Percentiles rank a stretch among this genome's conserved stretches.
Conservation (phyloP, 1,284 basidiomycete genomes). For the Flammula alnicola region DNA sequence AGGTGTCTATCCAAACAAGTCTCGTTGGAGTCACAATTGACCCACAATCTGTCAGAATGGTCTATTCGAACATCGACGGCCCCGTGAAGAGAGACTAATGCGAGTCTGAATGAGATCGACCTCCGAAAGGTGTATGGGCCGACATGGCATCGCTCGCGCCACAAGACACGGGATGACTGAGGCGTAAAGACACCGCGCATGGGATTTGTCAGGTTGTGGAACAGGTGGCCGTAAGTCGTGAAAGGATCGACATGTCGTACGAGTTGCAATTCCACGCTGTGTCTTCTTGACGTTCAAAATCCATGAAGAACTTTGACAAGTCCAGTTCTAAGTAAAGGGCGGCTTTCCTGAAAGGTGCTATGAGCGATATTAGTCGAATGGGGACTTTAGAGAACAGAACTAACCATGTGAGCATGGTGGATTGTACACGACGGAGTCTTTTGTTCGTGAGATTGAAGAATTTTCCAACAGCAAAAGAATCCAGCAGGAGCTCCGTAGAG, state of each 20-base stretch:
- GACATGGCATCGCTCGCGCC: background rate
- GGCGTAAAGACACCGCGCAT: background rate
- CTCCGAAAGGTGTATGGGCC: no score
- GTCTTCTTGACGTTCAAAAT: background rate
- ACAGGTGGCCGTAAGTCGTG: background rate
- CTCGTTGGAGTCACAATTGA: no score
- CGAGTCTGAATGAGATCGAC: no score
- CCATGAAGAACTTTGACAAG: background rate
- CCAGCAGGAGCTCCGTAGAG: background rate
- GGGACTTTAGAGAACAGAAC: background rate
- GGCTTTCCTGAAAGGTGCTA: background rate
- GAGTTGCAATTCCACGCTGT: background rate
- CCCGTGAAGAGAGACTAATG: no score
- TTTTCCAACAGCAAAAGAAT: constrained; percentile 6
- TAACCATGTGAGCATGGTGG: constrained; percentile 7
- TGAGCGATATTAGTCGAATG: background rate
- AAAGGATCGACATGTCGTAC: background rate
- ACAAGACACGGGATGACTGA: background rate
- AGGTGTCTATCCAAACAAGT: no score
- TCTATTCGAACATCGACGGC: no score
- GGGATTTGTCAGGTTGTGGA: background rate
- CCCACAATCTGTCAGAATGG: no score
- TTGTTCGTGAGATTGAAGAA: constrained; percentile 6
- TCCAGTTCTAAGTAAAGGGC: background rate
- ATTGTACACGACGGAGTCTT: background rate